Evolutionary conservation across 164 flowering plant species (phyloP), one percentile per base, ranked within the genome.

Genomic region (Sextonia rubra): DNA sequence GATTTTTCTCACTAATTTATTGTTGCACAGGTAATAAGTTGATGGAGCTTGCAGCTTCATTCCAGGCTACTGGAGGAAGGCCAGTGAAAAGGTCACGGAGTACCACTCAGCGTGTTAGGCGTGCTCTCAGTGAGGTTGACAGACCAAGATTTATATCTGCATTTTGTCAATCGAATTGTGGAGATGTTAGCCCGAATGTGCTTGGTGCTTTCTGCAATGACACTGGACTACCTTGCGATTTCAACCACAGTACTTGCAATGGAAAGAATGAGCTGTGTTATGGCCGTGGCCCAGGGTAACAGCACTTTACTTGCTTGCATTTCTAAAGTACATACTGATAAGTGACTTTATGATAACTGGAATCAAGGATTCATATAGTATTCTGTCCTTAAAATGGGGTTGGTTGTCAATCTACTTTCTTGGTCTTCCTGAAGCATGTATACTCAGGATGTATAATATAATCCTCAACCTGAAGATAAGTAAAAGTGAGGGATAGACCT

Each of bases 161-260:
- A 30, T 96, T 96, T 85, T 96, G 99, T 73, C 99, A 96, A 77
- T 69, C 98, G 52, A 96, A 96, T 73, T 91, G 97, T 79, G 99
- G 99, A 69, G 99, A 96, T 87, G 97, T 96, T 73, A 96, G 99
- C 85, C 99, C 99, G 69, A 96, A 96, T 83, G 95, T 92, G 68
- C 92, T 89, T 47, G 99, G 99, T 75, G 86, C 99, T 25, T 93
- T 93, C 79, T 93, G 99, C 78, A 83, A 70, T 56, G 99, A 93
- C 84, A 88, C 95, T 44, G 99, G 97, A 22, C 86, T 90, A 75
- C 97, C 98, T 69, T 96, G 99, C 78, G 99, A 96, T 76, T 96
- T 96, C 87, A 93, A 95, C 83, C 98, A 93, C 65, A 95, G 99
- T 79, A 95, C 99, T 37, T 95, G 98, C 81, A 89, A 88, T 73